Conservation (phyloP, 495 filamentous ascomycete species). For the Xylaria intraflava region DNA sequence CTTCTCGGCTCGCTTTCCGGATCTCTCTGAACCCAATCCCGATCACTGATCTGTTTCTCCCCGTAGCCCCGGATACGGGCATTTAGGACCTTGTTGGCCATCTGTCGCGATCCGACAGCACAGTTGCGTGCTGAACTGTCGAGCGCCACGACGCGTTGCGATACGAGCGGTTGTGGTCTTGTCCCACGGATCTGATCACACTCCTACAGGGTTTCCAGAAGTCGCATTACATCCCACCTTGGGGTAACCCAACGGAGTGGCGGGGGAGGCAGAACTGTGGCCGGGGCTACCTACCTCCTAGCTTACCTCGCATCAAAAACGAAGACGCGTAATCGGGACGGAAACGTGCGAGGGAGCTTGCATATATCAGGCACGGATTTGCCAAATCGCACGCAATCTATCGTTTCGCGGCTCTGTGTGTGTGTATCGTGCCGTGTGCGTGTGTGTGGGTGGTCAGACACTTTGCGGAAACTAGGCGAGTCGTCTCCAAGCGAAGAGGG, state of each 20-base stretch:
- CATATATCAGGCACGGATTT: not conserved
- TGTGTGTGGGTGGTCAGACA: not conserved
- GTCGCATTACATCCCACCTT: not conserved
- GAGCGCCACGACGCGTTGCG: not conserved
- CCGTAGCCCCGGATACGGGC: not conserved
- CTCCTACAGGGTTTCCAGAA: not conserved
- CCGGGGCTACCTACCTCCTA: not conserved
- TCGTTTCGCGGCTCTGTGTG: not conserved
- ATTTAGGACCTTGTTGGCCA: not conserved
- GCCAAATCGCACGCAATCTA: not conserved
- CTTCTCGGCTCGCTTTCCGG: not conserved
- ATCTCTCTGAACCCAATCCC: not conserved
- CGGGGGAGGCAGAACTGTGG: not conserved
- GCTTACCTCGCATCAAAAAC: not conserved
- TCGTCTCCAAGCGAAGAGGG: not conserved
- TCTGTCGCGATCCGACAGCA: not conserved
- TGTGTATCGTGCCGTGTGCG: not conserved
- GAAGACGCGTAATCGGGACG: not conserved
- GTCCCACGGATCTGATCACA: not conserved
- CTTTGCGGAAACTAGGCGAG: not conserved
- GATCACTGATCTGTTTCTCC: not conserved
- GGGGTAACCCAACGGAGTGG: not conserved
- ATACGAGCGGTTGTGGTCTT: constrained; percentile 6
- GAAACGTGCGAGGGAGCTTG: not conserved
- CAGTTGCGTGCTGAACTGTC: not conserved